Percentiles rank a stretch among this genome's conserved stretches.
Conservation (phyloP, 768 basidiomycete genomes). For the Cystobasidium ongulense region DNA sequence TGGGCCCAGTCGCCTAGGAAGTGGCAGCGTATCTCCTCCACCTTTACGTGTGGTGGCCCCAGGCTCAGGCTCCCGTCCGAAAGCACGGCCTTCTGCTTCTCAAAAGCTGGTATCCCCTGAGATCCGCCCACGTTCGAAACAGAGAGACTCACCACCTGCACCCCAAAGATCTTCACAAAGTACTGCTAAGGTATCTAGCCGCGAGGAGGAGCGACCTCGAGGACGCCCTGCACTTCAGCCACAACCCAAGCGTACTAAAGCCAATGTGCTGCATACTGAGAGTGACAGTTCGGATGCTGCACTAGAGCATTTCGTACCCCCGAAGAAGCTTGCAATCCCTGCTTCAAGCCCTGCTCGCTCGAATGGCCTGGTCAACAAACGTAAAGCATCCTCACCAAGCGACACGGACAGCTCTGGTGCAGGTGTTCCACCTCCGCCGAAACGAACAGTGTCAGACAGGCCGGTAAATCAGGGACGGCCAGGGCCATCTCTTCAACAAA, state of each 20-base stretch:
- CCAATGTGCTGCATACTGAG: neutral
- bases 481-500: neutral
- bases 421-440: neutral
- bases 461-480: neutral
- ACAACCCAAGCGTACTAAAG: no score
- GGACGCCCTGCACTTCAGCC: no score
- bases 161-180: neutral
- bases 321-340: neutral
- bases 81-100: neutral
- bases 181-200: no score
- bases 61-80: neutral
- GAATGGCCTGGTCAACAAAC: neutral
- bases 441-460: neutral
- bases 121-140: neutral
- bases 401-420: neutral
- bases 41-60: neutral
- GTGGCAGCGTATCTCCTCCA: neutral
- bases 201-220: no score
- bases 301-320: no score
- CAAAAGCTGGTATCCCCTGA: neutral
- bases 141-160: neutral
- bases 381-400: neutral
- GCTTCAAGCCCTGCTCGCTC: neutral
- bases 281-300: neutral
- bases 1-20: neutral